phyloP scores from a whole-genome alignment of 208 protist species.

The Polymyxa betae region DNA sequence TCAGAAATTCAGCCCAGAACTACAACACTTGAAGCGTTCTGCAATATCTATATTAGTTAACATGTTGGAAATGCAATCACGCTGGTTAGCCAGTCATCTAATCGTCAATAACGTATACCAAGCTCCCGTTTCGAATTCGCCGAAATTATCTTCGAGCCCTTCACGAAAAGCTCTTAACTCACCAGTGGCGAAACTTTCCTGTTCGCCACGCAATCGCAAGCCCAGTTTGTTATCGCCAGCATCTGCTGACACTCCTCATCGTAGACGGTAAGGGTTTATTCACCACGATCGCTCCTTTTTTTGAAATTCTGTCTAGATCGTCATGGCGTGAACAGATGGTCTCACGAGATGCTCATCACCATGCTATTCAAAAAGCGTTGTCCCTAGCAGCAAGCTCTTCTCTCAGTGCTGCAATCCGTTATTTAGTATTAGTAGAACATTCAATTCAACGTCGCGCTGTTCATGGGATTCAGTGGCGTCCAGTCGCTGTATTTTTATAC shows the following conservation, averaged over 20 bases:
- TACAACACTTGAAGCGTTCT: not conserved
- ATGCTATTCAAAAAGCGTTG: not conserved
- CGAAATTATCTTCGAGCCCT: not conserved
- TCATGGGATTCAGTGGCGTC: conserved; percentile 17
- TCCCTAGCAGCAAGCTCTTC: not conserved
- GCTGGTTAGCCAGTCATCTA: not conserved
- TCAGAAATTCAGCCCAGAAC: not conserved
- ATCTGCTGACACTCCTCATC: no score
- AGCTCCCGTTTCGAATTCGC: not conserved
- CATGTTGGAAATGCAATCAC: conserved; percentile 29
- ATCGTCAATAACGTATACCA: not conserved
- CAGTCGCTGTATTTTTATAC: conserved; percentile 23
- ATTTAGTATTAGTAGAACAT: not conserved
- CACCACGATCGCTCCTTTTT: no score
- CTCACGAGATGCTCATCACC: not conserved
- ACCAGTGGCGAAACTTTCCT: no score
- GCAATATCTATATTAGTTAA: not conserved
- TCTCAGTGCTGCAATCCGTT: not conserved
- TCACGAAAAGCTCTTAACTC: not conserved
- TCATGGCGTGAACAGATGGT: conserved; percentile 23
- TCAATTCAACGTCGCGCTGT: not conserved
- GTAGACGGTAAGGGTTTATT: no score
- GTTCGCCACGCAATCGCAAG: no score
- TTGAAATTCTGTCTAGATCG: not conserved
- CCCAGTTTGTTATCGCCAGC: no score